These are phyloP conservation scores for Colletotrichum phormii DNA, from an alignment of 2,329 filamentous ascomycete species.

Conservation along the genomic window DNA sequence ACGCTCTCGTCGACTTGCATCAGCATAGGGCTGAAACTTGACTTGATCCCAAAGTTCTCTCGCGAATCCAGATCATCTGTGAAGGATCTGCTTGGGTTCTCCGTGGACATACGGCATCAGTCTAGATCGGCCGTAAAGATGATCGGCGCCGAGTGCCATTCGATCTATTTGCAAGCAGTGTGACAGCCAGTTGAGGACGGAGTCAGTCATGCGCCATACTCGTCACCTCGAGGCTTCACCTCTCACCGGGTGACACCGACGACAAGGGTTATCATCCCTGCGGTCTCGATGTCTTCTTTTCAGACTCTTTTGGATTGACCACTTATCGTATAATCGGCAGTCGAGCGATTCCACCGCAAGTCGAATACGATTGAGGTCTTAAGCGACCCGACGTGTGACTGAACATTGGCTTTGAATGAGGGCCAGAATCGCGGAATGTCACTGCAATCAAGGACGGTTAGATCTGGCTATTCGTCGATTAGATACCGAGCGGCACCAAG, in stretches of 20 bases:
- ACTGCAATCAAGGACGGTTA: background rate
- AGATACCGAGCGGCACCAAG: background rate
- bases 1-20: constrained; percentile 2
- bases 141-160: background rate
- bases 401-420: too few species aligned
- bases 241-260: background rate
- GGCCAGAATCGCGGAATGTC: background rate
- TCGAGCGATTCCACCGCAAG: background rate
- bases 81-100: background rate
- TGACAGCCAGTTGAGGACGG: background rate
- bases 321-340: background rate
- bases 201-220: background rate
- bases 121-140: background rate
- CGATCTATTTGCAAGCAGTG: background rate
- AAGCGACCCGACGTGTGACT: background rate
- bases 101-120: background rate
- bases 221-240: background rate
- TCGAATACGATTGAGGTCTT: background rate
- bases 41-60: background rate
- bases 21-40: constrained; percentile 29
- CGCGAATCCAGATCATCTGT: background rate
- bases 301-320: background rate
- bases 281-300: background rate
- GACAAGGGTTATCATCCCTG: background rate
- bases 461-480: background rate